Percentiles rank a stretch among this genome's conserved stretches.
phyloP scores from a whole-genome alignment of 164 flowering plant species.

The Stephania yunnanensis region DNA sequence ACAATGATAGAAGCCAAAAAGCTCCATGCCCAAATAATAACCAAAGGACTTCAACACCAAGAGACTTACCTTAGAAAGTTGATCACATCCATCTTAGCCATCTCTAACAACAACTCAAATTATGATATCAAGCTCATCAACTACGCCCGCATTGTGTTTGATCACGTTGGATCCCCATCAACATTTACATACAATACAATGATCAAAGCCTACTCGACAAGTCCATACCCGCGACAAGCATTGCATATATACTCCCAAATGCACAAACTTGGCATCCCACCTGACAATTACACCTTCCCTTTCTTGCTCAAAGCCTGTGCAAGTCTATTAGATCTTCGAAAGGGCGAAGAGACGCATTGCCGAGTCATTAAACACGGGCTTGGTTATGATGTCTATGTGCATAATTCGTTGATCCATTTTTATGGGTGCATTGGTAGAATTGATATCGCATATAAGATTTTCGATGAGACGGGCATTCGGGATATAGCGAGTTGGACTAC shows the following conservation, averaged over 20 bases:
- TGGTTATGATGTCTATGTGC: constrained; percentile 19
- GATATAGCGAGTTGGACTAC: constrained; percentile 34
- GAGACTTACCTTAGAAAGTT: constrained; percentile 22
- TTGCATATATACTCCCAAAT: constrained; percentile 20
- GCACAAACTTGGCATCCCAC: constrained; percentile 14
- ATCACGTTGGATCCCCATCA: constrained; percentile 19
- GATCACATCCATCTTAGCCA: constrained; percentile 19
- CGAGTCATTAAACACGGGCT: constrained; percentile 21
- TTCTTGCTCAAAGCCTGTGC: constrained; percentile 33
- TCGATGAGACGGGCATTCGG: constrained; percentile 17
- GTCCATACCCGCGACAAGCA: constrained; percentile 18
- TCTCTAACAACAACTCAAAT: constrained; percentile 4
- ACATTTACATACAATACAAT: constrained; percentile 26
- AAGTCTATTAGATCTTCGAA: constrained; percentile 5
- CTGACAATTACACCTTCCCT: constrained; percentile 29
- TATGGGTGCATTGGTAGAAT: constrained; percentile 19
- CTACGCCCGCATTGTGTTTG: constrained; percentile 20
- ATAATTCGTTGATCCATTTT: constrained; percentile 25
- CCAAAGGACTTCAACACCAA: constrained; percentile 20
- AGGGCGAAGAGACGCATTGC: constrained; percentile 25
- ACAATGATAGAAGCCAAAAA: constrained; percentile 23
- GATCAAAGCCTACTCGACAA: constrained; percentile 20
- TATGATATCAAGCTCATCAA: constrained; percentile 13
- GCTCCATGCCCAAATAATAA: constrained; percentile 24
- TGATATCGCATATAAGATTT: constrained; percentile 12